A percentile compares a stretch with the other conserved stretches of the same genome.
Evolutionary conservation across 1,139 yeast species (phyloP).

Genomic region (Lodderomyces theae): DNA sequence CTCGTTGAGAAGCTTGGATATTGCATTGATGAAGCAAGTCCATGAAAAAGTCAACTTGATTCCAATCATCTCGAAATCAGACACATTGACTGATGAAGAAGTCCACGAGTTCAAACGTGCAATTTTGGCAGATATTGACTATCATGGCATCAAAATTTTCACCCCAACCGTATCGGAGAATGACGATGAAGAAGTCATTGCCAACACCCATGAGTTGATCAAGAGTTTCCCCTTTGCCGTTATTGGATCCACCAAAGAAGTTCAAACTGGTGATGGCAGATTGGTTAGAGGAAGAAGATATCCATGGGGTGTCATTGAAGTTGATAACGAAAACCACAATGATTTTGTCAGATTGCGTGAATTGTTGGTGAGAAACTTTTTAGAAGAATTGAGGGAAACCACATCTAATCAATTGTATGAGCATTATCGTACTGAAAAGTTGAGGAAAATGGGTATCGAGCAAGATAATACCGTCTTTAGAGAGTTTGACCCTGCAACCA

Average conservation of each 20-base stretch:
- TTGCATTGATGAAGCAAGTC: conserved; percentile 81
- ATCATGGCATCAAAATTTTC: conserved; percentile 76
- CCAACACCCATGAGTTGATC: conserved; percentile 65
- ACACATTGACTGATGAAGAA: conserved; percentile 89
- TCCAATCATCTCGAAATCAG: conserved; percentile 94
- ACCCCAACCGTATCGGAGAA: conserved; percentile 74
- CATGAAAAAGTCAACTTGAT: conserved; percentile 91
- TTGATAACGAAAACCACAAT: conserved; percentile 91
- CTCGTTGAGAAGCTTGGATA: conserved; percentile 83
- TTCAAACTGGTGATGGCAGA: conserved; percentile 73
- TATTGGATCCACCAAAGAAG: conserved; percentile 82
- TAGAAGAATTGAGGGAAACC: conserved; percentile 91
- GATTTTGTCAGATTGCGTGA: conserved; percentile 92
- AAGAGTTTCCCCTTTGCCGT: conserved; percentile 87
- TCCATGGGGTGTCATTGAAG: conserved; percentile 98
- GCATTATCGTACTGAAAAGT: conserved; percentile 82
- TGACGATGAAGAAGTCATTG: conserved; percentile 82
- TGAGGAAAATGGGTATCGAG: conserved; percentile 77
- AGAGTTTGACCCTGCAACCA: conserved; percentile 89
- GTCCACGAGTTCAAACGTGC: conserved; percentile 68
- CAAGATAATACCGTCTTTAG: conserved; percentile 91
- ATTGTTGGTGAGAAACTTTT: conserved; percentile 80
- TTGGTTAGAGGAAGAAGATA: conserved; percentile 87
- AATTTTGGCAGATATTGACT: conserved; percentile 71
- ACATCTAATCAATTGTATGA: conserved; percentile 80